Evolutionary conservation across 2,329 filamentous ascomycete genomes (phyloP).

Genomic region (Colletotrichum falcatum): DNA sequence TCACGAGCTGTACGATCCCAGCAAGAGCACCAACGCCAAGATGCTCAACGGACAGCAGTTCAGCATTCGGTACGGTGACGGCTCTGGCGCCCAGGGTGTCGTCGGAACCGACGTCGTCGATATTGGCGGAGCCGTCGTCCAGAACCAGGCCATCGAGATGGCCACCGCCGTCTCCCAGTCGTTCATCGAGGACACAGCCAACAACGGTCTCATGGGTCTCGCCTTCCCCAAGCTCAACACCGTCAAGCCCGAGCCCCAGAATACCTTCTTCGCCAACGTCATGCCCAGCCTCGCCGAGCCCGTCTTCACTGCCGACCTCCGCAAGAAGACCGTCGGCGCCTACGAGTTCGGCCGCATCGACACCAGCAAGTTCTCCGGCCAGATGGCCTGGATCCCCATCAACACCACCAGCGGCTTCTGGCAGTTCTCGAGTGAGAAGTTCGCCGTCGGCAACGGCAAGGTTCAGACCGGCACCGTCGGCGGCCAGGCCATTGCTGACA

Average conservation of each 20-base stretch:
- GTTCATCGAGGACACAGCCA: slow-evolving; percentile 70
- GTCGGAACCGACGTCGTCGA: slow-evolving; percentile 77
- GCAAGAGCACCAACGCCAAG: slow-evolving; percentile 51
- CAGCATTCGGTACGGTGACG: slow-evolving; percentile 76
- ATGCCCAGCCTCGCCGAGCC: slow-evolving; percentile 70
- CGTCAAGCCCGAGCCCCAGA: slow-evolving; percentile 70
- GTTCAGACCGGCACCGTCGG: slow-evolving; percentile 51
- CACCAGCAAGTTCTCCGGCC: slow-evolving; percentile 69
- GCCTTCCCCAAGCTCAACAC: slow-evolving; percentile 75
- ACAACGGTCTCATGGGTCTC: slow-evolving; percentile 77
- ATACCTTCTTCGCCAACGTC: slow-evolving; percentile 81
- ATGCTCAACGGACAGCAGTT: slow-evolving; percentile 62
- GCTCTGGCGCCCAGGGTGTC: slow-evolving; percentile 70
- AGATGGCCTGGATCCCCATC: slow-evolving; percentile 71
- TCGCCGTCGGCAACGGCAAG: slow-evolving; percentile 62
- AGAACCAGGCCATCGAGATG: slow-evolving; percentile 74
- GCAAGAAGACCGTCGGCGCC: slow-evolving; percentile 68
- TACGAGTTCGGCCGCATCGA: slow-evolving; percentile 84
- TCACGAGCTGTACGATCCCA: slow-evolving; percentile 60
- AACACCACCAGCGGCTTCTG: slow-evolving; percentile 75
- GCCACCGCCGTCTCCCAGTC: slow-evolving; percentile 68
- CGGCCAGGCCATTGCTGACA: slow-evolving; percentile 65
- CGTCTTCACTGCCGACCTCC: slow-evolving; percentile 78
- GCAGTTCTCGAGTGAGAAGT: slow-evolving; percentile 71
- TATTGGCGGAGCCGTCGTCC: slow-evolving; percentile 73